Base-by-base conservation (phyloP, 257 asterid species). In the Solanum microdontum region DNA sequence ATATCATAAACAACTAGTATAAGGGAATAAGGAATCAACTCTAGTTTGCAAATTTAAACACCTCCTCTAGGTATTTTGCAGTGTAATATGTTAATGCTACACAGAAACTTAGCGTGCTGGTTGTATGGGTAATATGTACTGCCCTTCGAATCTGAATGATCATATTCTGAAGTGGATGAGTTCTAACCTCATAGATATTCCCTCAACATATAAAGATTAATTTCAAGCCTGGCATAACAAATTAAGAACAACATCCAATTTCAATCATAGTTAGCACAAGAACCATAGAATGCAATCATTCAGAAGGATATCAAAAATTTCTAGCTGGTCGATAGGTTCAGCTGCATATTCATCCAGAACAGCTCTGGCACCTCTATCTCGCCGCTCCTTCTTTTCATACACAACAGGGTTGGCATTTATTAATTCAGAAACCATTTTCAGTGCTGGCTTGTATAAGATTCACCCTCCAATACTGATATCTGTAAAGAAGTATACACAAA, bases 251-350 rank as follows among this genome's bases (percentile, higher is more conserved):
- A 26, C 6, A 80, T 80, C 40, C 11, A 5, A 15, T 80, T 80
- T 2, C 85, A 28, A 36, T 10, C 84, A 80, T 58, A 30, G 8
- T 11, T 30, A 86, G 10, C 82, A 70, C 48, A 77, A 70, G 43
- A 75, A 74, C 11, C 2, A 74, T 73, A 10, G 26, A 8, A 23
- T n/a, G 39, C 28, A 80, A 88, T 19, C 60, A 87, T 64, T 34
- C 39, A 70, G 72, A 90, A 94, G 99, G 98, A 96, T 96, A 96
- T 96, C 98, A 90, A 96, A 96, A 83, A 96, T 88, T 88, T 95
- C 98, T 82, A 86, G 93, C 55, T 94, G 97, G 90, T 96, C 99
- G 84, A 96, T 96, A 4, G 92, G 84, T 84, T 94, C 99, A 43
- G 88, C 89, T 5, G 94, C 86, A 88, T 91, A 92, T 90, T 96